Base-by-base conservation (phyloP, 495 filamentous ascomycete genomes). In the Podospora comata region DNA sequence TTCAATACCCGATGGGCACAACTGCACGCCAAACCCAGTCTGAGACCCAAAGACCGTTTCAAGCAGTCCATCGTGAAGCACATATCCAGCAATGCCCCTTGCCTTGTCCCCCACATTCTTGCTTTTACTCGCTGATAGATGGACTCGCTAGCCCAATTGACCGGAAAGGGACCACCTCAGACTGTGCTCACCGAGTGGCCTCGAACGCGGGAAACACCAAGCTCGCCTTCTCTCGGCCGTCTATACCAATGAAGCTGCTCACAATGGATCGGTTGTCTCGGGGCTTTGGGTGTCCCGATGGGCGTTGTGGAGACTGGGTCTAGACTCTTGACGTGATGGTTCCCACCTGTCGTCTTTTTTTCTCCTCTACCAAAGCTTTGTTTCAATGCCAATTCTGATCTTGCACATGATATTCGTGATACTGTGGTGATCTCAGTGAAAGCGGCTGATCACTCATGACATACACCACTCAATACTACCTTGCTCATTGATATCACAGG, bases 11-110 rank as follows among this genome's bases (percentile, higher is more conserved):
- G 27, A 58, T 20, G 53, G 53, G 61, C 61, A 63, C 61, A 63
- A 26, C 23, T 57, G 54, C 58, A 59, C 56, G 59, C 39, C 19
- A 62, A 62, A 32, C 64, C 58, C 13, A 55, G 53, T 53, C 58
- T 4, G 15, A 0, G 57, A 13, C 63, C 61, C 20, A 26, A 56
- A 9, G 23, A 16, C 63, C 58, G 67, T 70, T 70, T 70, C 64
- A 70, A 62, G 28, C 5, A 11, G 26, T 34, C 28, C 16, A 23
- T 64, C 23, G 54, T 66, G 62, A 65, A 28, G 26, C 56, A 60
- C 18, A 58, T 20, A 58, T 20, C 55, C 55, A 58, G 55, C 55
- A 26, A 58, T 58, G 55, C 55, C 56, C 56, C 56, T 18, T 18
- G 13, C 20, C 13, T 48, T 48, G 39, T 13, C 39, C 39, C 39